Base-by-base conservation (phyloP, 2,329 filamentous ascomycete genomes). In the Claviceps sp. region DNA sequence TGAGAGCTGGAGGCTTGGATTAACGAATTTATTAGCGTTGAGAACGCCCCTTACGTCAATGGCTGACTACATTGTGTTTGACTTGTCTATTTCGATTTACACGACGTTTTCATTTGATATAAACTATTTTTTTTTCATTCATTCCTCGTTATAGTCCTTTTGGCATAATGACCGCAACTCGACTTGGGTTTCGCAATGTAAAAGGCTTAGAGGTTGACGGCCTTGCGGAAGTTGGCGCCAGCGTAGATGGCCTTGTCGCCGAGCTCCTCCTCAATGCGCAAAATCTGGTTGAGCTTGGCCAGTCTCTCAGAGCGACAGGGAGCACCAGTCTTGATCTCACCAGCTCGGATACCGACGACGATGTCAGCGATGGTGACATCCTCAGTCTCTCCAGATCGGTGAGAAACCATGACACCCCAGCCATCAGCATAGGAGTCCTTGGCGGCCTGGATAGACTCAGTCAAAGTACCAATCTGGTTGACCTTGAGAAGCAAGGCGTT, bases 391-490 rank as follows among this genome's bases (percentile, higher is more conserved):
- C 93, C 93, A 57, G 93, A 98, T 65, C 93, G 86, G 81, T 98
- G 93, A 60, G 93, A 97, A 59, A 98, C 93, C 93, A 98, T 97
- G 77, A 98, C 90, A 70, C 91, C 91, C 93, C 93, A 98, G 70
- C 82, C 84, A 64, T 88, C 91, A 62, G 85, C 87, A 70, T 93
- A 97, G 50, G 91, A 94, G 76, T 97, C 93, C 82, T 97, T 96
- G 71, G 93, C 91, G 52, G 93, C 93, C 79, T 97, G 90, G 76
- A 97, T 96, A 55, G 93, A 95, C 81, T 98, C 93, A 63, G 89
- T 94, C 66, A 98, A 84, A 62, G 93, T 96, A 75, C 93, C 93
- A 65, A 98, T 98, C 81, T 98, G 93, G 87, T 98, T 98, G 74
- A 98, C 90, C 86, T 98, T 98, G 70, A 98, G 88, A 58, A 98